Evolutionary conservation across 495 filamentous ascomycete genomes (phyloP), one percentile per base, ranked within the genome.

Genomic region (Ramalina peruviana): DNA sequence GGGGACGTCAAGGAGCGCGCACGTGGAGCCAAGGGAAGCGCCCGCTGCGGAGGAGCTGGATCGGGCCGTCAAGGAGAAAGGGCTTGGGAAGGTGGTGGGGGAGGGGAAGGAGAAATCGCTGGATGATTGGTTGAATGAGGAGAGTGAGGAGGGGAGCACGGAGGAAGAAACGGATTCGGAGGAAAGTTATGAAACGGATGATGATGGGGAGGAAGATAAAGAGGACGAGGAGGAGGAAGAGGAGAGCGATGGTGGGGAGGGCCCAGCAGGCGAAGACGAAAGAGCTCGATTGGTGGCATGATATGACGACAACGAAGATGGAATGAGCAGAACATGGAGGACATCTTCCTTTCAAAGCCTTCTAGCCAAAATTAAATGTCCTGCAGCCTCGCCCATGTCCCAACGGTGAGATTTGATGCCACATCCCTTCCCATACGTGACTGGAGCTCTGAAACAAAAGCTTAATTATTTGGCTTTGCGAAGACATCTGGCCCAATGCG

Each of bases 71-170:
- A 58, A 67, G 41, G 62, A 68, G 51, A 64, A 66, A 53, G 47
- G 60, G 69, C 46, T 60, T 36, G 52, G 65, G 52, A 61, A 60
- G 54, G 46, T 52, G 5, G 46, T 52, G 50, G 59, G 38, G 38
- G 53, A 51, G 52, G 43, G 49, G 45, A 55, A 61, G 46, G 54
- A 60, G 6, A 94, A 89, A 76, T 82, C 76, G 17, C 67, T 96
- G 56, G 84, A 95, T 69, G 84, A 94, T 62, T 97, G 92, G 87
- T 69, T 96, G 49, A 82, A 73, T 20, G 85, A 86, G 48, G 78
- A 79, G 26, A 74, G 73, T 19, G 69, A 67, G 19, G 58, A 58
- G 16, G 61, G 57, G 17, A 70, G 69, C 33, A 67, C 61, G 30
- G 71, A 68, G 46, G 62, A 70, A 12, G 72, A 71, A 25, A 61